Percentiles rank a stretch among this genome's conserved stretches.
Evolutionary conservation across 2,329 filamentous ascomycete species (phyloP).

Genomic region (Pseudohalonectria lignicola): DNA sequence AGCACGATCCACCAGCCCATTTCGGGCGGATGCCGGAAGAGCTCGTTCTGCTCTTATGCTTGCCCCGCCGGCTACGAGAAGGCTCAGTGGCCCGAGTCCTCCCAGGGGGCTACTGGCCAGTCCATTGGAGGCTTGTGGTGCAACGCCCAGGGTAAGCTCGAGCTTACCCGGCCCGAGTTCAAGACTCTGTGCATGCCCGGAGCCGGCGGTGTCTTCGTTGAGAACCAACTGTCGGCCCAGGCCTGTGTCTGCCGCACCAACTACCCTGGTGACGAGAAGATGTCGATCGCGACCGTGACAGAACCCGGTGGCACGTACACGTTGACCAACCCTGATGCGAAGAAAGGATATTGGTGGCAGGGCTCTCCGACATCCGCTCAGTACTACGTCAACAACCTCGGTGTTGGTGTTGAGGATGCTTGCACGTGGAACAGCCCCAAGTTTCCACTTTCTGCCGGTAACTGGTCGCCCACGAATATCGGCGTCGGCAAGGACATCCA

Average conservation of each 20-base stretch:
- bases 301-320: slow-evolving; percentile 44
- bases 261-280: slow-evolving; percentile 85
- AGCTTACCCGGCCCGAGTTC: slow-evolving; percentile 59
- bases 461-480: slow-evolving; percentile 81
- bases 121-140: slow-evolving; percentile 85
- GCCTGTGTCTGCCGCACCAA: slow-evolving; percentile 86
- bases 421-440: slow-evolving; percentile 60
- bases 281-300: slow-evolving; percentile 67
- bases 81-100: slow-evolving; percentile 66
- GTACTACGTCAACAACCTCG: slow-evolving; percentile 90
- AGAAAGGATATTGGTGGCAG: slow-evolving; percentile 68
- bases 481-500: slow-evolving; percentile 60
- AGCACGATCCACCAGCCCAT: slow-evolving; percentile 54
- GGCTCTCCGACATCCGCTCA: slow-evolving; percentile 72
- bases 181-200: slow-evolving; percentile 67
- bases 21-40: slow-evolving; percentile 48
- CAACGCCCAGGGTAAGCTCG: slow-evolving; percentile 59
- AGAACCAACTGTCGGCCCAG: slow-evolving; percentile 59
- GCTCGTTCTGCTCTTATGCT: slow-evolving; percentile 79
- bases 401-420: slow-evolving; percentile 51
- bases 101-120: slow-evolving; percentile 70
- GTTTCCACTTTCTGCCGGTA: slow-evolving; percentile 50
- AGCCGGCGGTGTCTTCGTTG: slow-evolving; percentile 56
- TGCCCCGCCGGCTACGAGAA: slow-evolving; percentile 91
- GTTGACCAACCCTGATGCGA: slow-evolving; percentile 66